Evolutionary conservation across 164 flowering plant species (phyloP), one percentile per base, ranked within the genome.

Genomic region (Nymphaea colorata): DNA sequence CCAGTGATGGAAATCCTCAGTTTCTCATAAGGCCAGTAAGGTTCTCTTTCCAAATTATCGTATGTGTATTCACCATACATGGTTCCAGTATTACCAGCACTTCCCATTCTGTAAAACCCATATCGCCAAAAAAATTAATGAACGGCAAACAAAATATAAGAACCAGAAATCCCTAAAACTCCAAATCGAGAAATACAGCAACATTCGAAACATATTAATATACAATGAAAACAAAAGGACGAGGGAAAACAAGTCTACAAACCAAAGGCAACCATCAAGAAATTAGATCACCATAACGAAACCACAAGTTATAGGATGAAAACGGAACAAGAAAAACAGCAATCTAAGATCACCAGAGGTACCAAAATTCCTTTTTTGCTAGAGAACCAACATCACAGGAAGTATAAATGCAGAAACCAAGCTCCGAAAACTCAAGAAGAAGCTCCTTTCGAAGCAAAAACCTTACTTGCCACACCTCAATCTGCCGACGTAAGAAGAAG

Each of bases 1-100:
- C 99, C 99, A 43, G 99, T 94, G 43, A 94, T 87, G 41, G 96
- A 94, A 65, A 94, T 86, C 36, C 90, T 69, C 53, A 94, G 90
- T 76, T 90, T 91, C 73, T 90, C 95, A 2, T 87, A 77, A 4
- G 96, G 96, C 96, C 96, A 90, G 78, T 94, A 94, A 36, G 82
- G 87, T 73, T 94, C 99, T 82, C 96, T 88, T 83, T 88, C 96
- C 61, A 94, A 84, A 42, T 76, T 74, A 65, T 83, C 84, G 44
- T 94, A 91, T 65, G 99, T 94, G 90, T 82, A 94, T 42, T 82
- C 82, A 6, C 97, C 97, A 69, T 85, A 91, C 16, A 53, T 71
- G 59, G 76, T 70, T 69, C 70, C 87, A 51, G 78, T 41, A 5
- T 36, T n/a, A 12, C 74, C 91, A 42, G 69, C 68, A 62, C 86